Conservation (phyloP, 202 grass and related monocot species). For the Cymbopogon flexuosus region DNA sequence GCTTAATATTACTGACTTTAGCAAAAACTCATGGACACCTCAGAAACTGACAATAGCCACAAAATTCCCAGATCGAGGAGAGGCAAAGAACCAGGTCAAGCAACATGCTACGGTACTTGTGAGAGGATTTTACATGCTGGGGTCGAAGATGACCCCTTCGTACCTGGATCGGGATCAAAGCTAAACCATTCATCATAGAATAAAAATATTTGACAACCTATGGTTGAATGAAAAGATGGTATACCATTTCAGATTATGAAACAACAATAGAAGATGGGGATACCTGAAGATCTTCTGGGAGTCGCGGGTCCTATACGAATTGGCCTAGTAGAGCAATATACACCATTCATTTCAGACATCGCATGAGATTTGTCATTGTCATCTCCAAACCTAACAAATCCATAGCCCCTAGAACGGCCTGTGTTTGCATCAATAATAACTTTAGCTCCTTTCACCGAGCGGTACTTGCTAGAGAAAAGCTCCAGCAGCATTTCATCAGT, state of each 20-base stretch:
- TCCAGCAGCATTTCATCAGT: slow-evolving; percentile 59
- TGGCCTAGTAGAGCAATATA: slow-evolving; percentile 60
- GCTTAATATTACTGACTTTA: neutral
- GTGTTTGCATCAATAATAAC: slow-evolving; percentile 82
- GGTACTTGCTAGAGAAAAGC: slow-evolving; percentile 62
- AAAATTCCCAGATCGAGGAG: neutral
- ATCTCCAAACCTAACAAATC: slow-evolving; percentile 77
- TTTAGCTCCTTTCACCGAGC: slow-evolving; percentile 71
- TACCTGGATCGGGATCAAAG: neutral
- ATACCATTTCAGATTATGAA: neutral
- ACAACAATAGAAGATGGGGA: slow-evolving; percentile 10
- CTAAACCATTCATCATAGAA: neutral
- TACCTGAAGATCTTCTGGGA: slow-evolving; percentile 64
- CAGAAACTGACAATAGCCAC: neutral
- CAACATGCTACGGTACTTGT: neutral
- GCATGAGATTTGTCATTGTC: slow-evolving; percentile 59
- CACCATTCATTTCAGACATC: slow-evolving; percentile 78
- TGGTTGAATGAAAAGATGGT: neutral
- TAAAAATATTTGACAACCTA: slow-evolving; percentile 1
- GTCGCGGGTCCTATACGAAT: slow-evolving; percentile 70
- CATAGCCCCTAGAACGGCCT: slow-evolving; percentile 67
- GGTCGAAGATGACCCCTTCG: neutral
- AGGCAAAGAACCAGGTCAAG: neutral
- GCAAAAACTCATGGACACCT: neutral
- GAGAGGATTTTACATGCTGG: neutral